Evolutionary conservation across 768 basidiomycete genomes (phyloP).

Genomic region (Leccinellum albellum): DNA sequence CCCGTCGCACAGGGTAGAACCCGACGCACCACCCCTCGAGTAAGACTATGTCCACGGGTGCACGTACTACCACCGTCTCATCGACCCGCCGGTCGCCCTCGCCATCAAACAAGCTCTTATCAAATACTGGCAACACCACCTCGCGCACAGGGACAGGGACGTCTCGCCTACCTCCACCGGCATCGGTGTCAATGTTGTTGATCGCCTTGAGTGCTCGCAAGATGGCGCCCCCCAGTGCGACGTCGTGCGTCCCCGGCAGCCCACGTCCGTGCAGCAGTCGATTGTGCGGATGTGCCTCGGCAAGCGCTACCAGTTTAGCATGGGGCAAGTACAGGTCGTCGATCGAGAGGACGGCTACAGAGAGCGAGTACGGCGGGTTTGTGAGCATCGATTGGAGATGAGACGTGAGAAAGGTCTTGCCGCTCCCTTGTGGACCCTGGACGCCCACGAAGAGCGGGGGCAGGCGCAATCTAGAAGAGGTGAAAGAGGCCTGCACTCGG

Average conservation of each 20-base stretch:
- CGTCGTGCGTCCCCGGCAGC: constrained; percentile 90
- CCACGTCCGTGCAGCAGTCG: constrained; percentile 77
- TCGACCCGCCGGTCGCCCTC: constrained; percentile 72
- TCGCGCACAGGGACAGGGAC: neutral
- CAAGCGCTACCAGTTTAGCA: constrained; percentile 51
- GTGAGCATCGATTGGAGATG: constrained; percentile 45
- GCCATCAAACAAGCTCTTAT: constrained; percentile 79
- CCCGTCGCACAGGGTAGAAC: constrained; percentile 58
- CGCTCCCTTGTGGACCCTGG: constrained; percentile 93
- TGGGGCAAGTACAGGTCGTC: constrained; percentile 88
- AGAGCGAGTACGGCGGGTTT: constrained; percentile 47
- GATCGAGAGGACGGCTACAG: constrained; percentile 64
- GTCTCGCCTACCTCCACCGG: neutral
- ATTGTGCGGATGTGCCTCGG: constrained; percentile 50
- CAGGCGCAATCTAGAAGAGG: neutral
- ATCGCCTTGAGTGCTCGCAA: constrained; percentile 47
- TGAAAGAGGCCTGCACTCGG: constrained; percentile 17
- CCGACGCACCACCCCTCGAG: constrained; percentile 97
- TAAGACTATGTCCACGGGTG: constrained; percentile 75
- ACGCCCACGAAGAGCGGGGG: constrained; percentile 79
- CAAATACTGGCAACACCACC: constrained; percentile 72
- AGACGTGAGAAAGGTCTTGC: constrained; percentile 79
- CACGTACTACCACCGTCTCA: constrained; percentile 38
- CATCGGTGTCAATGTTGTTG: constrained; percentile 20
- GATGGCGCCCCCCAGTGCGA: constrained; percentile 55